These are phyloP conservation scores for Fusarium luffae DNA, from an alignment of 2,329 filamentous ascomycete species.

Conservation along the genomic window DNA sequence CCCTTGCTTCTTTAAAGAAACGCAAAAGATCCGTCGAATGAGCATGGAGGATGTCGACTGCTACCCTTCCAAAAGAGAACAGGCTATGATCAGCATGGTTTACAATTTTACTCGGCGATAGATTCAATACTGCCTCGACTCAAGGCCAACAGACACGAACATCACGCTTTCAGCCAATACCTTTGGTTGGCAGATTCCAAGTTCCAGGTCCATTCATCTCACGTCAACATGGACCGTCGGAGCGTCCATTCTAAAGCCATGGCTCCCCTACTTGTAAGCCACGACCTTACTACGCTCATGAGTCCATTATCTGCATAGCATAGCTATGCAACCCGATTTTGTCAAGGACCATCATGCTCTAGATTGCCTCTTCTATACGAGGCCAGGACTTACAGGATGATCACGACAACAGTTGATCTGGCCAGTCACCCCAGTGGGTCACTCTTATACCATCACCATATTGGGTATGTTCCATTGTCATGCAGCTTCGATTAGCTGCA, in stretches of 20 bases:
- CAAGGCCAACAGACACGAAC: background rate
- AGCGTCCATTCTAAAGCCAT: background rate
- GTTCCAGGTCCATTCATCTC: background rate
- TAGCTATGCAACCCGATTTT: background rate
- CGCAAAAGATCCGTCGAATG: conserved; percentile 9
- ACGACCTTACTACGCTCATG: background rate
- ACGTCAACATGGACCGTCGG: background rate
- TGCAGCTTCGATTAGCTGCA: conserved; percentile 39
- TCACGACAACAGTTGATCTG: background rate
- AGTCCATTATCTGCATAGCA: conserved; percentile 18
- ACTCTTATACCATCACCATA: conserved; percentile 20
- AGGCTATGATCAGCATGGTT: conserved; percentile 6
- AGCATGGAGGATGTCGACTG: background rate
- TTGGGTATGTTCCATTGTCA: conserved; percentile 23
- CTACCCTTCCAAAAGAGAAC: conserved; percentile 2
- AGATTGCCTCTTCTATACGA: background rate
- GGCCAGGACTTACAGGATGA: background rate
- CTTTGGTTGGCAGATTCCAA: background rate
- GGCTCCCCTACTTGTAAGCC: background rate
- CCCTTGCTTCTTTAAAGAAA: conserved; percentile 12
- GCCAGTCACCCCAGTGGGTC: conserved; percentile 21
- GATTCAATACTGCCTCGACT: background rate
- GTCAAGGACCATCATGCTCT: background rate
- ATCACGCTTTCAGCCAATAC: background rate
- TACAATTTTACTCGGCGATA: background rate